phyloP scores from a whole-genome alignment of 768 basidiomycete species.

The Boletellus ananas region DNA sequence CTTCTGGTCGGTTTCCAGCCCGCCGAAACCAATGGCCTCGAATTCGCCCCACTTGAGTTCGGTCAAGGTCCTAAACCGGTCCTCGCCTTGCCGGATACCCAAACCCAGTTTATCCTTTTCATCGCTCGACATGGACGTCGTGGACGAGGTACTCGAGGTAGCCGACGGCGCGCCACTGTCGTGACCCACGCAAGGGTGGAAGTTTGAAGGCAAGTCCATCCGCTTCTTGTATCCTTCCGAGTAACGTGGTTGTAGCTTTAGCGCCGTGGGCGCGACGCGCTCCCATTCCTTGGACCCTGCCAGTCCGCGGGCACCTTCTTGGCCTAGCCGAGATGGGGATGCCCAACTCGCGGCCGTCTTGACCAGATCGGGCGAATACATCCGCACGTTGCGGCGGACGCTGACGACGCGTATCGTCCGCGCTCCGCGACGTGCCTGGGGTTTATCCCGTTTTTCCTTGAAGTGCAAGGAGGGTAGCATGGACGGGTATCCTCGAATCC shows the following conservation, averaged over 20 bases:
- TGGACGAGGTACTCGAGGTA: conserved; percentile 41
- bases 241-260: conserved; percentile 63
- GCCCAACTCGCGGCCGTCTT: conserved; percentile 55
- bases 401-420: conserved; percentile 73
- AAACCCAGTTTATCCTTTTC: conserved; percentile 29
- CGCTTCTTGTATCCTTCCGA: conserved; percentile 74
- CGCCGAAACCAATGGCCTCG: conserved; percentile 76
- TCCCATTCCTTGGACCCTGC: conserved; percentile 73
- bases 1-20: conserved; percentile 47
- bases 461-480: conserved; percentile 65
- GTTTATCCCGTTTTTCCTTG: conserved; percentile 44
- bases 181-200: conserved; percentile 47
- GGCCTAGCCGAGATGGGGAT: conserved; percentile 27
- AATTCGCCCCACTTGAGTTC: conserved; percentile 93
- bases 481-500: conserved; percentile 86
- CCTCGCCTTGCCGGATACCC: conserved; percentile 49
- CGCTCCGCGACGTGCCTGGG: conserved; percentile 70
- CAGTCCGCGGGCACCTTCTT: conserved; percentile 34
- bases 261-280: conserved; percentile 58
- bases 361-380: conserved; percentile 86
- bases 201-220: conserved; percentile 61
- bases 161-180: conserved; percentile 34
- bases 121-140: conserved; percentile 31
- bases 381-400: conserved; percentile 76
- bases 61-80: conserved; percentile 74